Conservation (phyloP, 139 green algal genomes). For the Spirogloea muscicola region DNA sequence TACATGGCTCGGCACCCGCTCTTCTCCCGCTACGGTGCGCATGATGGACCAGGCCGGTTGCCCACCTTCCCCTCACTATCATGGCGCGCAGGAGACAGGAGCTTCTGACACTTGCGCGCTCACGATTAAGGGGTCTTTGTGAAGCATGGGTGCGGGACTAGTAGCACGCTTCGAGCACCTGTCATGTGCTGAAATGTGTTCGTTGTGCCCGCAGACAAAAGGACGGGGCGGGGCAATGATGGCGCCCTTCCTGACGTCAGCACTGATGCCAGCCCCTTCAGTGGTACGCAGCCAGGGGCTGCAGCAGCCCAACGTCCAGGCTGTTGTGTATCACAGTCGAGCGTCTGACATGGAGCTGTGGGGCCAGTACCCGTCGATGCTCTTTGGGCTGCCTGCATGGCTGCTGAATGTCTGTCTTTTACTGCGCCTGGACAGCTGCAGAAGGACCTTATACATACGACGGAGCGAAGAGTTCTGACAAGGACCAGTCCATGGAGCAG, state of each 20-base stretch:
- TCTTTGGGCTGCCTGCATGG: background rate
- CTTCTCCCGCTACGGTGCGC: slow-evolving; percentile 18
- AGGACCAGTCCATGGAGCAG: background rate
- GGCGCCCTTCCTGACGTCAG: too few species aligned
- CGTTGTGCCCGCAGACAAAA: too few species aligned
- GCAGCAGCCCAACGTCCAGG: too few species aligned
- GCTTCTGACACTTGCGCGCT: background rate
- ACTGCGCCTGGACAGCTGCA: background rate
- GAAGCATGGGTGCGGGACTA: too few species aligned
- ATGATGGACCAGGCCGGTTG: background rate
- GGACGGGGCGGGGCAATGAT: too few species aligned
- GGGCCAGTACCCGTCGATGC: background rate
- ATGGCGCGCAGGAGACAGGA: background rate
- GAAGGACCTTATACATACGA: background rate
- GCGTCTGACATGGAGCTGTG: too few species aligned
- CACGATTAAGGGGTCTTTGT: too few species aligned
- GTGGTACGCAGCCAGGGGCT: too few species aligned
- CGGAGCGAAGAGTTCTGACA: background rate
- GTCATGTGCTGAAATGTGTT: background rate
- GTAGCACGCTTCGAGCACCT: background rate
- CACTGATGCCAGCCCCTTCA: too few species aligned
- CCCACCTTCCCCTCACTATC: background rate
- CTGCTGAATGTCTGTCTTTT: background rate
- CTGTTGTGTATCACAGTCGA: too few species aligned
- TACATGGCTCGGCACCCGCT: slow-evolving; percentile 15